phyloP scores from a whole-genome alignment of 164 flowering plant species.

The Malania oleifera region DNA sequence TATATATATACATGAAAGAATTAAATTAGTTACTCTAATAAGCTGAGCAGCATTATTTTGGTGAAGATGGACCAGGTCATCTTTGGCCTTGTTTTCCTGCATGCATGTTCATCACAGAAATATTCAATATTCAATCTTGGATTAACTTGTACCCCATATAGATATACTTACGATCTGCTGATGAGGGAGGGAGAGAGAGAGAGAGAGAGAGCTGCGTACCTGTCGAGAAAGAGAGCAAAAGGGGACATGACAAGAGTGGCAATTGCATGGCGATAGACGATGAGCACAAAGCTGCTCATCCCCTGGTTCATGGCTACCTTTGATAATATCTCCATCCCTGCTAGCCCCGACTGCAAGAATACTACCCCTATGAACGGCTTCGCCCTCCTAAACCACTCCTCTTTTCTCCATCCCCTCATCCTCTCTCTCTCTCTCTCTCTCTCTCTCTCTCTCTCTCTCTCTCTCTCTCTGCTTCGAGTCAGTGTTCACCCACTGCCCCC shows the following conservation, averaged over 20 bases:
- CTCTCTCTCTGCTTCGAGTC: too few relatives aligned
- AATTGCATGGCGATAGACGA: constrained; percentile 60
- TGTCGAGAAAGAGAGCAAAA: constrained; percentile 53
- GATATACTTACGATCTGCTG: too few relatives aligned
- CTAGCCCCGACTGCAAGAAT: constrained; percentile 56
- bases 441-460: too few relatives aligned
- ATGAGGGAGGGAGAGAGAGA: constrained; percentile 6
- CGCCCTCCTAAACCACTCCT: constrained; percentile 1
- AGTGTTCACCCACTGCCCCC: too few relatives aligned
- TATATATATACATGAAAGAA: too few relatives aligned
- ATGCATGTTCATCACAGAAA: too few relatives aligned
- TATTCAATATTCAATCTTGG: too few relatives aligned
- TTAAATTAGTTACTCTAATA: constrained; percentile 73
- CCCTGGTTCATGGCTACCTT: constrained; percentile 62
- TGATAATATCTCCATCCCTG: constrained; percentile 67
- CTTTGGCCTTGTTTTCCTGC: constrained; percentile 57
- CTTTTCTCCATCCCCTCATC: background rate
- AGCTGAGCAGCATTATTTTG: constrained; percentile 42
- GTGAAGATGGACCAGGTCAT: constrained; percentile 50
- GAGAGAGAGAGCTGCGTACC: constrained; percentile 34
- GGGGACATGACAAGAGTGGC: constrained; percentile 62
- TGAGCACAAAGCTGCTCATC: constrained; percentile 61
- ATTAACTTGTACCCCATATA: too few relatives aligned
- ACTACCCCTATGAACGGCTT: constrained; percentile 57
- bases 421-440: background rate